Conservation (phyloP, 1,284 basidiomycete genomes). For the Cutaneotrichosporon curvatum region DNA sequence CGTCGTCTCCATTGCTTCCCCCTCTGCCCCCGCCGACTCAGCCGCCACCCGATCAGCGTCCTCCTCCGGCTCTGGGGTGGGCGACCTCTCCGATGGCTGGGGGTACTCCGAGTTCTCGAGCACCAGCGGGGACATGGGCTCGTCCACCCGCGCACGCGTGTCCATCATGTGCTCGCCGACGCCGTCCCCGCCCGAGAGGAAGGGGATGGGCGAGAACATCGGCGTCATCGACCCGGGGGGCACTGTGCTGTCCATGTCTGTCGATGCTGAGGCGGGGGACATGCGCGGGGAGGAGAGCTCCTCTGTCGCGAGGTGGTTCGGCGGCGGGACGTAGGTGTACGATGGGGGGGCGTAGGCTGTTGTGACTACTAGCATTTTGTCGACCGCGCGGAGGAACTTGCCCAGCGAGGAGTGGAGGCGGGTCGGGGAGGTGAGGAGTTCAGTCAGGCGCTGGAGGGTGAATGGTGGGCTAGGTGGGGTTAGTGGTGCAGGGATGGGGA, state of each 20-base stretch:
- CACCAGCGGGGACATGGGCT: slow-evolving; percentile 34
- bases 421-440: slow-evolving; percentile 67
- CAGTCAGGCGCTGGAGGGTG: slow-evolving; percentile 84
- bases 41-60: slow-evolving; percentile 12
- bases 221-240: slow-evolving; percentile 40
- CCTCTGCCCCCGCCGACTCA: background rate
- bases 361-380: slow-evolving; percentile 77
- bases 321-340: slow-evolving; percentile 25
- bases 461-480: slow-evolving; percentile 69
- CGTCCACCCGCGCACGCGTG: background rate
- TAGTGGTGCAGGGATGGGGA: slow-evolving; percentile 7
- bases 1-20: background rate
- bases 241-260: slow-evolving; percentile 26
- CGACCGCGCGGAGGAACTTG: slow-evolving; percentile 84
- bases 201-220: slow-evolving; percentile 47
- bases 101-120: slow-evolving; percentile 21
- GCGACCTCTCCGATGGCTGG: slow-evolving; percentile 22
- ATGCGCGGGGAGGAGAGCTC: background rate
- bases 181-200: slow-evolving; percentile 25
- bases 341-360: slow-evolving; percentile 49
- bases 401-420: slow-evolving; percentile 69
- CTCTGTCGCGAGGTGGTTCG: slow-evolving; percentile 1
- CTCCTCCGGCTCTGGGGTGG: slow-evolving; percentile 40
- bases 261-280: background rate
- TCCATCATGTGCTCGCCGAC: slow-evolving; percentile 14